Percentiles rank a stretch among this genome's conserved stretches.
These are phyloP conservation scores for Colletotrichum sansevieriae DNA, from an alignment of 2,329 filamentous ascomycete species.

Conservation along the genomic window DNA sequence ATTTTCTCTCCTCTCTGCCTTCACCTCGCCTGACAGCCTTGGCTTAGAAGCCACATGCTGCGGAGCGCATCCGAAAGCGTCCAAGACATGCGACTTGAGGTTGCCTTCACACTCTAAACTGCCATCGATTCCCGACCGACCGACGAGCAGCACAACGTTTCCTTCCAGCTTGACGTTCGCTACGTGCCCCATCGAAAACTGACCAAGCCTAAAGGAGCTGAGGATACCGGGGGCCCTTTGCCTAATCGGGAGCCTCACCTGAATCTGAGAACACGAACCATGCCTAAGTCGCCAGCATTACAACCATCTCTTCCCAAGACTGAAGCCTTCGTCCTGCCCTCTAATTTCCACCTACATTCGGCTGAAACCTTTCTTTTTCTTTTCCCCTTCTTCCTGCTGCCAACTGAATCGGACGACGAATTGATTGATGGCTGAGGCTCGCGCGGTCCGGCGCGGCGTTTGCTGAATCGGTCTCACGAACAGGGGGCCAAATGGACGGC, in stretches of 20 bases:
- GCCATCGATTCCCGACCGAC: slow-evolving; percentile 27
- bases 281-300: slow-evolving; percentile 28
- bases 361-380: slow-evolving; percentile 27
- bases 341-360: slow-evolving; percentile 38
- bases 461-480: neutral
- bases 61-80: neutral
- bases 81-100: slow-evolving; percentile 16
- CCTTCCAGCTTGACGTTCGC: slow-evolving; percentile 20
- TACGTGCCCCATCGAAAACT: slow-evolving; percentile 17
- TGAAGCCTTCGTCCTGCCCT: slow-evolving; percentile 16
- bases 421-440: slow-evolving; percentile 16
- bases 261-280: slow-evolving; percentile 44
- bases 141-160: slow-evolving; percentile 3
- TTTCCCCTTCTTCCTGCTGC: neutral
- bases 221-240: slow-evolving; percentile 18
- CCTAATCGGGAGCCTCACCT: slow-evolving; percentile 43
- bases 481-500: slow-evolving; percentile 10
- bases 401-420: slow-evolving; percentile 2
- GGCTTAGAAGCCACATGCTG: neutral
- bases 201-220: slow-evolving; percentile 34
- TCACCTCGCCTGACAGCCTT: slow-evolving; percentile 2
- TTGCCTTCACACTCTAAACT: slow-evolving; percentile 17
- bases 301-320: slow-evolving; percentile 14
- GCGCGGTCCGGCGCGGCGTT: slow-evolving; percentile 16
- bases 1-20: neutral